Conservation (phyloP, 176 grass and related monocot genomes). For the Rhynchospora pubera region DNA sequence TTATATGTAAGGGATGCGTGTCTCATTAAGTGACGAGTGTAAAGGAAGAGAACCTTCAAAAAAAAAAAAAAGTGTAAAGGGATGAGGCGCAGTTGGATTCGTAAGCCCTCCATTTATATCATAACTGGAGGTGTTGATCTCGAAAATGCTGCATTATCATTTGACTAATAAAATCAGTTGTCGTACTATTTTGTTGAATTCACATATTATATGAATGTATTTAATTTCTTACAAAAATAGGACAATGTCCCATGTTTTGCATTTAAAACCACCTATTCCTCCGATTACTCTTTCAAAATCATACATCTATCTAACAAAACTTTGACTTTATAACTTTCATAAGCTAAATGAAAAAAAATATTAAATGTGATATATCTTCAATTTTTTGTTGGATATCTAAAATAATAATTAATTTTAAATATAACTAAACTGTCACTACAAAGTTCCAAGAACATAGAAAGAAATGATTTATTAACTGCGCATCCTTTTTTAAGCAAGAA, state of each 20-base stretch:
- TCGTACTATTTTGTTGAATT: too few species aligned
- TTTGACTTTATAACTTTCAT: not conserved
- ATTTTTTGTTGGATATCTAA: not conserved
- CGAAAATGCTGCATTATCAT: too few species aligned
- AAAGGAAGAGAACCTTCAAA: too few species aligned
- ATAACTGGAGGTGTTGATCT: not conserved
- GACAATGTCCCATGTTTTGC: too few species aligned
- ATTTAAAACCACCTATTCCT: too few species aligned
- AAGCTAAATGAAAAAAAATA: not conserved
- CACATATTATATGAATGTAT: too few species aligned
- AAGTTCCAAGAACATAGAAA: not conserved
- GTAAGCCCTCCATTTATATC: not conserved
- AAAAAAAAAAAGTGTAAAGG: too few species aligned
- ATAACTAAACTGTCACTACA: not conserved
- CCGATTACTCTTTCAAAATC: not conserved
- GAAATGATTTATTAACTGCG: not conserved
- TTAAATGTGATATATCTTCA: not conserved
- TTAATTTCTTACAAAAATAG: too few species aligned
- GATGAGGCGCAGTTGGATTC: conserved; percentile 19
- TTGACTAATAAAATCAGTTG: too few species aligned
- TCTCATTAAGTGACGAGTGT: conserved; percentile 18
- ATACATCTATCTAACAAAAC: not conserved
- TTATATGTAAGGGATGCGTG: conserved; percentile 7
- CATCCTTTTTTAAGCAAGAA: not conserved
- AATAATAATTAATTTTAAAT: not conserved